A percentile compares a stretch with the other conserved stretches of the same genome.
These are phyloP conservation scores for Trifolium dubium DNA, from an alignment of 306 rosid genomes.

Conservation along the genomic window DNA sequence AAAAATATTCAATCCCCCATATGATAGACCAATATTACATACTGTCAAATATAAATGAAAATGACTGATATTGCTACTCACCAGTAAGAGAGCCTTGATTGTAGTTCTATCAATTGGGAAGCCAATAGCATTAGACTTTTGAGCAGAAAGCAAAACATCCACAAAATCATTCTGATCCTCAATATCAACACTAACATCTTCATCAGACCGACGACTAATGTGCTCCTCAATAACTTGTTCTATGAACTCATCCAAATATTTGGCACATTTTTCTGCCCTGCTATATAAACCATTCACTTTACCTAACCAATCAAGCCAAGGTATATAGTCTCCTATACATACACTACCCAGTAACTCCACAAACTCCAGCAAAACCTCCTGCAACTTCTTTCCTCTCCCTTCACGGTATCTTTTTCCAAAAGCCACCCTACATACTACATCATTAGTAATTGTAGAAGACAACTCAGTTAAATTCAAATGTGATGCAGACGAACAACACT, in stretches of 20 bases:
- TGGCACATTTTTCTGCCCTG: conserved; percentile 11
- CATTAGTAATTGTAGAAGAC: background rate
- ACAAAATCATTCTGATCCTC: background rate
- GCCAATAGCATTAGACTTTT: background rate
- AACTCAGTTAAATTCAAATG: background rate
- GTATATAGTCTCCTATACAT: conserved; percentile 8
- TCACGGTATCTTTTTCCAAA: background rate
- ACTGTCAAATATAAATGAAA: too few species aligned
- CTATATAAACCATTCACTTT: background rate
- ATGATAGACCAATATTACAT: too few species aligned
- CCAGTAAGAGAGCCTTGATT: conserved; percentile 7
- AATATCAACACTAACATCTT: background rate
- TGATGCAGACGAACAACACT: background rate
- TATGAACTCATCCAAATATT: conserved; percentile 24
- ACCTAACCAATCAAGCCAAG: conserved; percentile 33
- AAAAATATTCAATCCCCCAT: too few species aligned
- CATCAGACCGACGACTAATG: background rate
- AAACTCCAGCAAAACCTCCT: conserved; percentile 9
- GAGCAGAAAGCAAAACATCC: background rate
- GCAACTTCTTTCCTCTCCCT: conserved; percentile 30
- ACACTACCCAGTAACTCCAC: background rate
- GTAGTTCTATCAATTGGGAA: background rate
- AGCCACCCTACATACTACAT: background rate
- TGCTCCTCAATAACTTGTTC: conserved; percentile 12
- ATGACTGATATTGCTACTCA: background rate